Evolutionary conservation across 2,329 filamentous ascomycete genomes (phyloP).

Genomic region (Aspergillus costaricaensis): DNA sequence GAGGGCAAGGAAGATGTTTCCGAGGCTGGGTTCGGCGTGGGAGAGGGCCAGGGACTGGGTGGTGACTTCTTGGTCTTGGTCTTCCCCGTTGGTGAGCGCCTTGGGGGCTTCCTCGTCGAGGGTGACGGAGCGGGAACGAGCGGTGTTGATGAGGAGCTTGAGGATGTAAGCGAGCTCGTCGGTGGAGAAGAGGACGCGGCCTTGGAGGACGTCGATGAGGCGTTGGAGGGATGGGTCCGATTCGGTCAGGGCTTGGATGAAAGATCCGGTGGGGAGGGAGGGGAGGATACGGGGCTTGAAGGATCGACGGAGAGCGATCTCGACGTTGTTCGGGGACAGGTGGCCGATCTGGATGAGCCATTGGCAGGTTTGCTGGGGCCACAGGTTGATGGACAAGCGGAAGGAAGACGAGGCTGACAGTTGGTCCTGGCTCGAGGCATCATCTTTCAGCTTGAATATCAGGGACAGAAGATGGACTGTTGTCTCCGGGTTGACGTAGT

Average conservation of each 20-base stretch:
- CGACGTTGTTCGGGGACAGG: slow-evolving; percentile 42
- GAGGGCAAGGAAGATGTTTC: slow-evolving; percentile 40
- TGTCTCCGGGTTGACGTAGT: slow-evolving; percentile 40
- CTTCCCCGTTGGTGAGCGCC: slow-evolving; percentile 33
- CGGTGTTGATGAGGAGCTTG: slow-evolving; percentile 42
- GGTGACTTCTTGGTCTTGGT: slow-evolving; percentile 13
- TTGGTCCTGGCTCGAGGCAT: slow-evolving; percentile 23
- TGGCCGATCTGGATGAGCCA: slow-evolving; percentile 46
- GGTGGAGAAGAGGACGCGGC: slow-evolving; percentile 36
- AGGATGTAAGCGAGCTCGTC: slow-evolving; percentile 45
- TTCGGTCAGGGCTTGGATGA: slow-evolving; percentile 42
- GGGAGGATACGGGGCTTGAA: slow-evolving; percentile 39
- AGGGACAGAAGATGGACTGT: slow-evolving; percentile 41
- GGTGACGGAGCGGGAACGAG: slow-evolving; percentile 35
- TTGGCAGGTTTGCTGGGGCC: slow-evolving; percentile 41
- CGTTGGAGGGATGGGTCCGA: slow-evolving; percentile 42
- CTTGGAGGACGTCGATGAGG: slow-evolving; percentile 41
- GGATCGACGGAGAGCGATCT: slow-evolving; percentile 40
- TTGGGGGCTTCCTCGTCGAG: slow-evolving; percentile 36
- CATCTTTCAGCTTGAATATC: slow-evolving; percentile 37
- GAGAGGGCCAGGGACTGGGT: slow-evolving; percentile 21
- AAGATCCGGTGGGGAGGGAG: slow-evolving; percentile 40
- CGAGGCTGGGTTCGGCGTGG: slow-evolving; percentile 23
- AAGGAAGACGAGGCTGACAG: slow-evolving; percentile 28
- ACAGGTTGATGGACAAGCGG: slow-evolving; percentile 36